phyloP scores from a whole-genome alignment of 495 filamentous ascomycete species.

The Hyaloscypha hepaticicola region DNA sequence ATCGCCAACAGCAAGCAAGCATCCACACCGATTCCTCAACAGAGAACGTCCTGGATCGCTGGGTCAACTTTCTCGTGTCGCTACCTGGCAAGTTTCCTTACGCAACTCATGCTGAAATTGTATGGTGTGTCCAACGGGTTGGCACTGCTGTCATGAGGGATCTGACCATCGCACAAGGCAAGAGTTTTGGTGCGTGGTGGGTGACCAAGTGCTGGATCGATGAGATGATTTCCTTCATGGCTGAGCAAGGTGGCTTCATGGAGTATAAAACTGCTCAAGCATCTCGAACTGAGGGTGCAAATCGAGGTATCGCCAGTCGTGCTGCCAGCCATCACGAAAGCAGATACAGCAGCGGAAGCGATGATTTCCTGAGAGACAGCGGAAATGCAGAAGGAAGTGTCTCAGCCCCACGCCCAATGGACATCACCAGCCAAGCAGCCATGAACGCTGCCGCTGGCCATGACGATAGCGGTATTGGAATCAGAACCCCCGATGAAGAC shows the following conservation, averaged over 20 bases:
- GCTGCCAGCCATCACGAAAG: conserved; percentile 33
- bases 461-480: conserved; percentile 72
- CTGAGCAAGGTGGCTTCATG: conserved; percentile 91
- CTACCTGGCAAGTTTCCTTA: conserved; percentile 75
- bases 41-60: conserved; percentile 75
- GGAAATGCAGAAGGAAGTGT: conserved; percentile 19
- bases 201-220: conserved; percentile 97
- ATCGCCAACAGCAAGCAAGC: conserved; percentile 34
- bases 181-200: conserved; percentile 95
- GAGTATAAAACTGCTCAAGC: conserved; percentile 44
- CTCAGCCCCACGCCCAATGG: conserved; percentile 27
- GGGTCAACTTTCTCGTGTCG: conserved; percentile 76
- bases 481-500: conserved; percentile 60
- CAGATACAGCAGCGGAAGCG: conserved; percentile 46
- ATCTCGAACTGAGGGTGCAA: not conserved
- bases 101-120: conserved; percentile 60
- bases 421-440: conserved; percentile 34
- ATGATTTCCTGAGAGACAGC: conserved; percentile 32
- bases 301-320: conserved; percentile 33
- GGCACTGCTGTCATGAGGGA: conserved; percentile 72
- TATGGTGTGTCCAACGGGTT: conserved; percentile 66
- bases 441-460: conserved; percentile 39
- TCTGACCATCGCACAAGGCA: conserved; percentile 76
- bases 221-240: conserved; percentile 90
- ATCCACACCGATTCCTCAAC: conserved; percentile 42